These are phyloP conservation scores for Lasiosphaeria hispida DNA, from an alignment of 495 filamentous ascomycete genomes.

Conservation along the genomic window DNA sequence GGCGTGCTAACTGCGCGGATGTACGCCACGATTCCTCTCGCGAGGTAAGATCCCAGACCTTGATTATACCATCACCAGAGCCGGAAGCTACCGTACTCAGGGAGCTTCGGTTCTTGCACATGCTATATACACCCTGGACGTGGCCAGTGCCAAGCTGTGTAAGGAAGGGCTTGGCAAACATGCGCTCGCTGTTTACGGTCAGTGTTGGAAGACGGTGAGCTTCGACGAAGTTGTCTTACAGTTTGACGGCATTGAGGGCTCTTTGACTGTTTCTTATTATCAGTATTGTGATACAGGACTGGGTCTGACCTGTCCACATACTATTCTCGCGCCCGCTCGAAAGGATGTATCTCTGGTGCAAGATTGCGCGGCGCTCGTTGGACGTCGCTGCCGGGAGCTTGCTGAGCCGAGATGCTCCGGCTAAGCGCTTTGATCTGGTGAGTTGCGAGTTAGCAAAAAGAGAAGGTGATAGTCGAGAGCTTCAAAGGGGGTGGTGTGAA, in stretches of 20 bases:
- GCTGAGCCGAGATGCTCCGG: conserved; percentile 70
- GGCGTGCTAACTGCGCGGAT: conserved; percentile 59
- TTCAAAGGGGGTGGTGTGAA: not conserved
- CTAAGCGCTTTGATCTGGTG: conserved; percentile 85
- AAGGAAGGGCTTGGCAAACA: conserved; percentile 94
- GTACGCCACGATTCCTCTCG: conserved; percentile 77
- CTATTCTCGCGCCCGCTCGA: conserved; percentile 92
- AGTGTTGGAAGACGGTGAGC: not conserved
- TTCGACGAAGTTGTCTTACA: conserved; percentile 35
- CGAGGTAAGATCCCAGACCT: conserved; percentile 86
- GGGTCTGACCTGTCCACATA: conserved; percentile 9
- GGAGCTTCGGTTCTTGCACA: conserved; percentile 66
- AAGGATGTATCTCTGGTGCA: conserved; percentile 90
- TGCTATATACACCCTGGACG: conserved; percentile 83
- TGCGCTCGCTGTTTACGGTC: conserved; percentile 58
- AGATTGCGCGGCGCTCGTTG: conserved; percentile 64
- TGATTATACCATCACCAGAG: conserved; percentile 82
- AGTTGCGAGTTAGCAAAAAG: not conserved
- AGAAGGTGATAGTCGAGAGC: not conserved
- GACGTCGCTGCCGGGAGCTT: conserved; percentile 74
- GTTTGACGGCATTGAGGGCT: conserved; percentile 75
- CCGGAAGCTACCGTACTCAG: conserved; percentile 73
- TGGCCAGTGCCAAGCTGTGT: conserved; percentile 85
- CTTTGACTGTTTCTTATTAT: conserved; percentile 22
- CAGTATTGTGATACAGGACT: not conserved